Percentiles rank a stretch among this genome's conserved stretches.
phyloP scores from a whole-genome alignment of 2,329 filamentous ascomycete genomes.

The Ceratocystis cacaofunesta region DNA sequence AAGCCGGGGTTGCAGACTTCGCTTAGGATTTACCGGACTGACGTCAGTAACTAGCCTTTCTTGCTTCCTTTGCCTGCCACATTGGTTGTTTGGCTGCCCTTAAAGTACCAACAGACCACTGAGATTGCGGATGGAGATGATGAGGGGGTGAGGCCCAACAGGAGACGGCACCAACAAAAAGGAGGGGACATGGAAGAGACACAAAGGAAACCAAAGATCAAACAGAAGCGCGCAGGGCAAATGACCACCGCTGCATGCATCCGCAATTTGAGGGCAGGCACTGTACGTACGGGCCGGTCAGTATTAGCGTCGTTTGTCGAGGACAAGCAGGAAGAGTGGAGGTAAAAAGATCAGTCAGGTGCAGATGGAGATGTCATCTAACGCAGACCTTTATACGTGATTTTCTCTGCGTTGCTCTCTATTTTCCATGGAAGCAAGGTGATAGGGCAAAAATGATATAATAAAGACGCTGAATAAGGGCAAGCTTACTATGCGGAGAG shows the following conservation, averaged over 20 bases:
- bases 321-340: background rate
- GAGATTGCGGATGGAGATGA: background rate
- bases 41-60: background rate
- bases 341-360: background rate
- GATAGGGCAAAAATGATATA: background rate
- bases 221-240: background rate
- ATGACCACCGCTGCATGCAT: background rate
- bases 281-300: background rate
- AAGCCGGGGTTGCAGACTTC: background rate
- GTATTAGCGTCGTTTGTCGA: background rate
- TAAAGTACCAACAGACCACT: background rate
- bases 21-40: background rate
- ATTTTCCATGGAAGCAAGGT: too few species aligned
- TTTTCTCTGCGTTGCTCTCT: background rate
- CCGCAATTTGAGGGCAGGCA: background rate
- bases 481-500: background rate
- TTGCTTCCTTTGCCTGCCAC: too few species aligned
- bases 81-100: background rate
- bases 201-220: background rate
- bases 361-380: background rate
- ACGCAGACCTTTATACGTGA: background rate
- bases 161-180: background rate
- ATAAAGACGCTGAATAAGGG: background rate
- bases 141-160: background rate
- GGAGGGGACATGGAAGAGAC: background rate